Conservation (phyloP, 2,329 filamentous ascomycete genomes). For the Immersiporthe knoxdaviesiana region DNA sequence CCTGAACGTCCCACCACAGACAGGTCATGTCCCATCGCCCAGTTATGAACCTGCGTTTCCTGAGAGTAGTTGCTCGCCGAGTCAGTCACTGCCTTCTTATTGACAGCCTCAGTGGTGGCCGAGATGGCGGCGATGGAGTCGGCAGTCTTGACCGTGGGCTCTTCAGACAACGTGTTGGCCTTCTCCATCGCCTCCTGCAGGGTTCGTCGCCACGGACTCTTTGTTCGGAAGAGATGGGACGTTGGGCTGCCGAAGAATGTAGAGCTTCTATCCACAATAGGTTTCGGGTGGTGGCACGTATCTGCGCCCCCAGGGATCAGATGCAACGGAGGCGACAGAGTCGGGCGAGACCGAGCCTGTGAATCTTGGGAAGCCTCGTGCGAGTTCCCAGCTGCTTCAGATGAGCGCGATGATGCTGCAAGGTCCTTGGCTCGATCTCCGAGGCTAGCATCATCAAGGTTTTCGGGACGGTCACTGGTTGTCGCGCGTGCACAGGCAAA, state of each 20-base stretch:
- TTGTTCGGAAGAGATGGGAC: slow-evolving; percentile 55
- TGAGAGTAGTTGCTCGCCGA: slow-evolving; percentile 56
- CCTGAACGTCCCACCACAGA: not conserved
- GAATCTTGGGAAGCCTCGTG: not conserved
- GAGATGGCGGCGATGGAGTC: slow-evolving; percentile 8
- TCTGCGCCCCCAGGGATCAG: slow-evolving; percentile 13
- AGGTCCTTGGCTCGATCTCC: not conserved
- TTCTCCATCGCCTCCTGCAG: slow-evolving; percentile 51
- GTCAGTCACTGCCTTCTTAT: slow-evolving; percentile 41
- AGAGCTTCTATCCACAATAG: slow-evolving; percentile 43
- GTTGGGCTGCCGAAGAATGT: slow-evolving; percentile 57
- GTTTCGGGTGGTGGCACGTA: not conserved
- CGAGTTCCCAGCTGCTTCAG: not conserved
- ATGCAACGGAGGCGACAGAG: slow-evolving; percentile 15
- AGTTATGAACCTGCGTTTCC: slow-evolving; percentile 33
- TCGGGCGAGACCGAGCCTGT: not conserved
- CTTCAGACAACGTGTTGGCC: slow-evolving; percentile 6
- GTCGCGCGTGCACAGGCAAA: not conserved
- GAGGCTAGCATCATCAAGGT: not conserved
- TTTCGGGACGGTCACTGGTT: not conserved
- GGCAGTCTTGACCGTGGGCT: slow-evolving; percentile 9
- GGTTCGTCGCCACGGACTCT: slow-evolving; percentile 59
- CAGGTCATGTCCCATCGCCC: slow-evolving; percentile 18
- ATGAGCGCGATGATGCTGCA: not conserved
- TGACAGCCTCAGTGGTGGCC: slow-evolving; percentile 42